phyloP scores from a whole-genome alignment of 139 green algal species.

The Auxenochlorella pyrenoidosa region DNA sequence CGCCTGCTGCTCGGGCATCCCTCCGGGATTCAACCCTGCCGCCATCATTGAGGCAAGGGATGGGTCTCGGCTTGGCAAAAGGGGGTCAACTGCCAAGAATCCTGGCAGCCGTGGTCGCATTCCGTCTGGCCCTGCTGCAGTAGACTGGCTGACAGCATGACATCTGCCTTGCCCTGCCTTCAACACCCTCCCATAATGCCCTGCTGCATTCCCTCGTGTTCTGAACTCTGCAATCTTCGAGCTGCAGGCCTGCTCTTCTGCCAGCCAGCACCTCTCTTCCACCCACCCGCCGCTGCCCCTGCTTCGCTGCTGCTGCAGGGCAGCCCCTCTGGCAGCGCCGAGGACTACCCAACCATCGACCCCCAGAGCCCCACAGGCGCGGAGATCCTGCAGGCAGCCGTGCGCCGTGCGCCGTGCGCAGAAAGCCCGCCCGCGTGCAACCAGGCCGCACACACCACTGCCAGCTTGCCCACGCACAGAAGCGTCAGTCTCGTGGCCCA shows the following conservation, averaged over 20 bases:
- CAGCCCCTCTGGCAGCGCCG: background rate
- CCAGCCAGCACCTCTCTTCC: background rate
- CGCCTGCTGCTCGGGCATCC: background rate
- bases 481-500: no score
- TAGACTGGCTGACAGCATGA: background rate
- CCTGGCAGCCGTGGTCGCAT: no score
- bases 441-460: no score
- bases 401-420: no score
- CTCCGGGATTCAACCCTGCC: conserved; percentile 5
- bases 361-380: conserved; percentile 16
- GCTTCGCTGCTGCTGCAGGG: background rate
- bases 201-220: background rate
- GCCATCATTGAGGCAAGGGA: conserved; percentile 4
- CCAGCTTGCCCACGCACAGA: no score
- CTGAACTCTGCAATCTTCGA: background rate
- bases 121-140: background rate
- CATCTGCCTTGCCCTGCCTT: background rate
- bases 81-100: no score
- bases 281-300: background rate
- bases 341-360: background rate
- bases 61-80: no score
- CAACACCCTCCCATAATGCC: background rate
- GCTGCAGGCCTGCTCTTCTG: background rate
- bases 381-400: no score
- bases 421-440: no score